A percentile compares a stretch with the other conserved stretches of the same genome.
These are phyloP conservation scores for Ophiocordyceps polyrhachis-furcata DNA, from an alignment of 2,329 filamentous ascomycete genomes.

Conservation along the genomic window DNA sequence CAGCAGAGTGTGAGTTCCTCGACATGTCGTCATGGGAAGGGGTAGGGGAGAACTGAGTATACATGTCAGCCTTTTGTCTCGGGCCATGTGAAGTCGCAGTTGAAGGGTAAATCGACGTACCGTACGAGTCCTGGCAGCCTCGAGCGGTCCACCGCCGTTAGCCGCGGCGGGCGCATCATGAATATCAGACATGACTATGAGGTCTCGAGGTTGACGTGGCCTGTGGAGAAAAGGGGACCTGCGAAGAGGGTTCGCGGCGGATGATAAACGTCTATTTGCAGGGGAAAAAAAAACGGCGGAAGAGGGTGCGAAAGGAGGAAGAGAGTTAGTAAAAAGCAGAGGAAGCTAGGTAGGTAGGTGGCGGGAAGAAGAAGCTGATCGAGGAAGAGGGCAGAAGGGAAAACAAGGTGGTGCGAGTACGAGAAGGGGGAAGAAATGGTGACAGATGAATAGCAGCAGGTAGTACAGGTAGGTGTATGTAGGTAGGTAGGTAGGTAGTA, in stretches of 20 bases:
- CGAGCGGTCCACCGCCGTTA: conserved; percentile 27
- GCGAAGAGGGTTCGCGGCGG: not conserved
- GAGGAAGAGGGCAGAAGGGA: not conserved
- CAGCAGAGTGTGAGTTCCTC: not conserved
- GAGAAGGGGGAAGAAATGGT: not conserved
- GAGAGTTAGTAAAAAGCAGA: not conserved
- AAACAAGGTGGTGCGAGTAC: not conserved
- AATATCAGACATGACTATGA: conserved; percentile 12
- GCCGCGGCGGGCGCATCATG: conserved; percentile 12
- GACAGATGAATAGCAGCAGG: not conserved
- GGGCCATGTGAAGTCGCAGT: conserved; percentile 1
- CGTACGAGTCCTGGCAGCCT: conserved; percentile 34
- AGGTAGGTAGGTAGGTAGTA: not conserved
- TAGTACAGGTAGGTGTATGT: not conserved
- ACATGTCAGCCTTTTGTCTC: conserved; percentile 3
- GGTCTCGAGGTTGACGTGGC: not conserved
- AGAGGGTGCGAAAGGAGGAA: not conserved
- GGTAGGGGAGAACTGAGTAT: conserved; percentile 2
- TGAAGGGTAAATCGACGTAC: conserved; percentile 15
- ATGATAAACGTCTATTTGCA: not conserved
- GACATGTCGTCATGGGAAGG: not conserved
- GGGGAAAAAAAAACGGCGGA: not conserved
- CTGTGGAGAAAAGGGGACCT: not conserved
- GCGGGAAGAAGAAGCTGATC: not conserved
- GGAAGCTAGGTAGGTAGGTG: not conserved